Evolutionary conservation across 176 grass and related monocot species (phyloP), one percentile per base, ranked within the genome.

Genomic region (Eragrostis nindensis): DNA sequence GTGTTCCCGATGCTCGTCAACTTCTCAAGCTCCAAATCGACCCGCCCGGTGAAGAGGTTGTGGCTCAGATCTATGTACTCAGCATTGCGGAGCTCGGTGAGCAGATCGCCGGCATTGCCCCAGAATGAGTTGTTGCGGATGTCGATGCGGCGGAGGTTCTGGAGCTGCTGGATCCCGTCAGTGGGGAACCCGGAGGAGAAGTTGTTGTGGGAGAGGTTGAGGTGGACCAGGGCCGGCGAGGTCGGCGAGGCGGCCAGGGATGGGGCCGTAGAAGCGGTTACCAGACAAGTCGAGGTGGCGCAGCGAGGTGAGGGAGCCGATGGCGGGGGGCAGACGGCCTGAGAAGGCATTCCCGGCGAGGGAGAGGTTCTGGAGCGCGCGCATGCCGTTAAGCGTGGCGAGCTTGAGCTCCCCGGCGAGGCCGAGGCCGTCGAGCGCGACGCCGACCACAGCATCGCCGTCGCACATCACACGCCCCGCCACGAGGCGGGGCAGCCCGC

Each of bases 291-390:
- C 93, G 84, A 99, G 87, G 86, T 80, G 79, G 71, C 80, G 85
- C 50, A 99, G 93, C 84, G 90, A 82, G 62, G 84, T 18, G 75
- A 99, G 88, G 41, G 67, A 79, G 52, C 97, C 87, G 43, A 99
- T 86, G 85, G 27, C 89, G 17, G 97, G 96, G 19, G 94, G 92
- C 6, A 99, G 85, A 76, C 97, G 93, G 74, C 96, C 97, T 39
- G 97, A 95, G 84, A 99, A 95, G 74, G 84, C 97, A 86, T 99
- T 99, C 8, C 93, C 93, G 7, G 97, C 80, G 80, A 99, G 97
- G 57, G 90, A 92, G 32, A 99, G 79, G 45, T 90, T 99, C 74
- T 87, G 86, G 39, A 99, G 86, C 32, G 76, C 67, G 46, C 68
- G 71, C 67, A 99, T 92, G 82, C 77, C 47, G 8, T 79, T 44